Conservation (phyloP, 257 asterid genomes). For the Scutellaria galericulata region DNA sequence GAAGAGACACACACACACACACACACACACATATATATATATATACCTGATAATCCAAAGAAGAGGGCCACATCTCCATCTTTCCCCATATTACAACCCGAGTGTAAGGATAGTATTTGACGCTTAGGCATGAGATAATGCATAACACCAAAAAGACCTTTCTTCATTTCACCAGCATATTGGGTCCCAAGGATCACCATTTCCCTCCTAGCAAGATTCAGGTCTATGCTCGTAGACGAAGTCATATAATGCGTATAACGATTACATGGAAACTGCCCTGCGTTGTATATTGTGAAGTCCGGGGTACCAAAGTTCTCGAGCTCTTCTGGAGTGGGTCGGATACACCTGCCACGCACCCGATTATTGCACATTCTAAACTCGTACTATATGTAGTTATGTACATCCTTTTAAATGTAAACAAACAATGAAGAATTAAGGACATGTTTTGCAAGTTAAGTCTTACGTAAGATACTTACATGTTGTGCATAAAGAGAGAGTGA, state of each 20-base stretch:
- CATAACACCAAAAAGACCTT: slow-evolving; percentile 90
- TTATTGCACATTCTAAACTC: background rate
- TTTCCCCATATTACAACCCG: slow-evolving; percentile 92
- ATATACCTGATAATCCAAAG: slow-evolving; percentile 87
- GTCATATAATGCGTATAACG: slow-evolving; percentile 96
- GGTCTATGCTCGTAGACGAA: slow-evolving; percentile 92
- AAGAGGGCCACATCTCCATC: slow-evolving; percentile 92
- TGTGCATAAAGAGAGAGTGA: slow-evolving; percentile 96
- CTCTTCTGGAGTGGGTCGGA: slow-evolving; percentile 91
- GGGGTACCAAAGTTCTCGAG: slow-evolving; percentile 90
- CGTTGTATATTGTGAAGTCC: slow-evolving; percentile 96
- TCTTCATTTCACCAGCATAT: slow-evolving; percentile 98
- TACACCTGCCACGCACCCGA: slow-evolving; percentile 78
- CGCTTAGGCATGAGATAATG: slow-evolving; percentile 99
- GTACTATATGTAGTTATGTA: background rate
- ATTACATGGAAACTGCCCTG: slow-evolving; percentile 92
- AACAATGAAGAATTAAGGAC: background rate
- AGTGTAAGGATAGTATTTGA: slow-evolving; percentile 82
- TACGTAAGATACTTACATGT: slow-evolving; percentile 62
- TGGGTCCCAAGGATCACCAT: slow-evolving; percentile 97
- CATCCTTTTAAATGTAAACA: background rate
- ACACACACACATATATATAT: too few relatives aligned
- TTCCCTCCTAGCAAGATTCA: slow-evolving; percentile 83
- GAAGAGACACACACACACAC: too few relatives aligned
- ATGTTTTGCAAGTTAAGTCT: background rate